Conservation (phyloP, 306 rosid species). For the Dryas alaskensis region DNA sequence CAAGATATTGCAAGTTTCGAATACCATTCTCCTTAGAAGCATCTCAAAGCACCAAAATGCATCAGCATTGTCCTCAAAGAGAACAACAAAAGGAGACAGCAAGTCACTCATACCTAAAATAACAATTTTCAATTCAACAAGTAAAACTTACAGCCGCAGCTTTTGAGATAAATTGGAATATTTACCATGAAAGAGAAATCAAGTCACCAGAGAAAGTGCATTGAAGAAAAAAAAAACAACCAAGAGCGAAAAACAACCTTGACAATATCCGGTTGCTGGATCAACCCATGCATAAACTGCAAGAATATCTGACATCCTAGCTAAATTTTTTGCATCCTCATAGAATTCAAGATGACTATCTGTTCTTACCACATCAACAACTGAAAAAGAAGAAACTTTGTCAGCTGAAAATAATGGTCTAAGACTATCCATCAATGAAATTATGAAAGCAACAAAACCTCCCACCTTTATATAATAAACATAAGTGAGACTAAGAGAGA, state of each 20-base stretch:
- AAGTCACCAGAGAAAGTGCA: not conserved
- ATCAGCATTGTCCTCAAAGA: conserved; percentile 93
- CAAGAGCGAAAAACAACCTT: conserved; percentile 50
- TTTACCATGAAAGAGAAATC: not conserved
- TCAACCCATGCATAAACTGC: conserved; percentile 99
- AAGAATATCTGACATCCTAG: conserved; percentile 98
- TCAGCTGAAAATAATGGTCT: conserved; percentile 28
- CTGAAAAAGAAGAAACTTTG: conserved; percentile 40
- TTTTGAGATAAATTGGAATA: too few relatives aligned
- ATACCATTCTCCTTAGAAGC: conserved; percentile 97
- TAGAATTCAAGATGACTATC: conserved; percentile 93
- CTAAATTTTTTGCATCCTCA: conserved; percentile 75
- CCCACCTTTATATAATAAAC: not conserved
- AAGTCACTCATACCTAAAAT: conserved; percentile 93
- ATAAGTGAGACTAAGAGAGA: not conserved
- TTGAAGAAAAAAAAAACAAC: conserved; percentile 11
- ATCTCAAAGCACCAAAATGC: conserved; percentile 99
- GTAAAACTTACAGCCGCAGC: not conserved
- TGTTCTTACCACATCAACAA: conserved; percentile 94
- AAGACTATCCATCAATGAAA: conserved; percentile 8
- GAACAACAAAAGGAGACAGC: conserved; percentile 94
- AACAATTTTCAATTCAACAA: conserved; percentile 25
- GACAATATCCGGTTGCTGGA: conserved; percentile 95
- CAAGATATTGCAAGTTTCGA: conserved; percentile 35
- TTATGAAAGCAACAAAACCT: conserved; percentile 7